phyloP scores from a whole-genome alignment of 1,284 basidiomycete genomes.

The Ustanciosporium gigantosporum region DNA sequence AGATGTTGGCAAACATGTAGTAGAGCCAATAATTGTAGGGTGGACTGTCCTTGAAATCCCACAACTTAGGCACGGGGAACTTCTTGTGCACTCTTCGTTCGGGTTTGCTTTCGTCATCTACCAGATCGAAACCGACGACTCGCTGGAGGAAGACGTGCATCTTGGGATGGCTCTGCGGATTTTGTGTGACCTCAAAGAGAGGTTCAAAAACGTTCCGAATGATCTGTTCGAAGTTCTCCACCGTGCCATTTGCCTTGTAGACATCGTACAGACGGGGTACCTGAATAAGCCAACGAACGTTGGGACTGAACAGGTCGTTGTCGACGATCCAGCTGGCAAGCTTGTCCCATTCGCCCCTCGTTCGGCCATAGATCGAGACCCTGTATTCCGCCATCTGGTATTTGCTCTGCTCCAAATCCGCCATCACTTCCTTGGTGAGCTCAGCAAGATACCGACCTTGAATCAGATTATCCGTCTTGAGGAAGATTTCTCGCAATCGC shows the following conservation, averaged over 20 bases:
- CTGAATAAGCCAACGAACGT: constrained; percentile 97
- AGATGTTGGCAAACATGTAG: constrained; percentile 96
- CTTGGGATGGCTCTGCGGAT: constrained; percentile 87
- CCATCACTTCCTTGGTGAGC: constrained; percentile 91
- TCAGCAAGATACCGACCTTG: constrained; percentile 89
- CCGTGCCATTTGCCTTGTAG: constrained; percentile 85
- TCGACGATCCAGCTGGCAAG: constrained; percentile 94
- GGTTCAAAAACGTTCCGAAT: constrained; percentile 87
- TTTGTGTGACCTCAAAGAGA: constrained; percentile 91
- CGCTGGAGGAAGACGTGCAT: constrained; percentile 94
- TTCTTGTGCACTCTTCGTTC: constrained; percentile 91
- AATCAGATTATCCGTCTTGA: constrained; percentile 87
- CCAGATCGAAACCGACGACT: constrained; percentile 93
- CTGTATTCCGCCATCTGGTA: constrained; percentile 92
- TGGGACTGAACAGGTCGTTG: constrained; percentile 91
- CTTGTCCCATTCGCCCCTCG: constrained; percentile 89
- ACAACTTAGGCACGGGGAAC: constrained; percentile 88
- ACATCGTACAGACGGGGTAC: constrained; percentile 93
- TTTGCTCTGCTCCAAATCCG: constrained; percentile 94
- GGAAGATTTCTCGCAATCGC: constrained; percentile 90
- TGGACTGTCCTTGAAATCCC: constrained; percentile 86
- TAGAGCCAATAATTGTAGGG: constrained; percentile 93
- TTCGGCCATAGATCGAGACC: constrained; percentile 86
- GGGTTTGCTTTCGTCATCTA: constrained; percentile 95
- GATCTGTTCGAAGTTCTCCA: constrained; percentile 88